Percentiles rank a stretch among this genome's conserved stretches.
Evolutionary conservation across 257 asterid species (phyloP).

Genomic region (Plantago elongata): DNA sequence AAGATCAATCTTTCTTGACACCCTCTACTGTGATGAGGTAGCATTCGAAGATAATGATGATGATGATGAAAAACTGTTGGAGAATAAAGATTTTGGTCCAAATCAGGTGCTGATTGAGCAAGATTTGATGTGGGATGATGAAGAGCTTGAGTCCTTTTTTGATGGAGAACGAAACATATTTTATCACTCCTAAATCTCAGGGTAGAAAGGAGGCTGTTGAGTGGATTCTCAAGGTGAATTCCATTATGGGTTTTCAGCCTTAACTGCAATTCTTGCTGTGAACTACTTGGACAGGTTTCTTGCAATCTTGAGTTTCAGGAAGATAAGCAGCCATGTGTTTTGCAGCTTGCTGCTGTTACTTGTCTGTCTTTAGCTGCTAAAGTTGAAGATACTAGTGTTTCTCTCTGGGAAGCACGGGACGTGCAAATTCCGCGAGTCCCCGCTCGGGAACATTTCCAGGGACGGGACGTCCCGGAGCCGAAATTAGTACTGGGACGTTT

Average conservation of each 20-base stretch:
- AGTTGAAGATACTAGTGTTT: slow-evolving; percentile 62
- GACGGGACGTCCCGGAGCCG: no score
- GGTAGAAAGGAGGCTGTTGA: slow-evolving; percentile 44
- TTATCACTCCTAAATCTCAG: not conserved
- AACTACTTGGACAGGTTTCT: slow-evolving; percentile 58
- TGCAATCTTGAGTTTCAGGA: slow-evolving; percentile 23
- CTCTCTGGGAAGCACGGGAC: no score
- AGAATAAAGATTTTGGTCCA: not conserved
- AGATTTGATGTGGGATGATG: slow-evolving; percentile 49
- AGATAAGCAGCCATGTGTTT: slow-evolving; percentile 57
- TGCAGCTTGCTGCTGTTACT: slow-evolving; percentile 58
- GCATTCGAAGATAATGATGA: slow-evolving; percentile 39
- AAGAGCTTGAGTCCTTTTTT: slow-evolving; percentile 46
- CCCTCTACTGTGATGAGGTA: slow-evolving; percentile 54
- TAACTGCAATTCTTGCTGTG: slow-evolving; percentile 52
- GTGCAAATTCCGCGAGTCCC: no score
- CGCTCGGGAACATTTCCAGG: no score
- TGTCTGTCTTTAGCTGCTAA: slow-evolving; percentile 77
- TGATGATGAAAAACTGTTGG: slow-evolving; percentile 19
- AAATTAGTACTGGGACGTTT: no score
- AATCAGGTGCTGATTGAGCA: slow-evolving; percentile 26
- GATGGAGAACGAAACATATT: slow-evolving; percentile 46
- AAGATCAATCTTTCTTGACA: slow-evolving; percentile 34
- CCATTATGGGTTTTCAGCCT: slow-evolving; percentile 39
- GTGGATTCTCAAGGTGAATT: slow-evolving; percentile 42